Conservation (phyloP, 2,329 filamentous ascomycete species). For the Madurella fahalii region DNA sequence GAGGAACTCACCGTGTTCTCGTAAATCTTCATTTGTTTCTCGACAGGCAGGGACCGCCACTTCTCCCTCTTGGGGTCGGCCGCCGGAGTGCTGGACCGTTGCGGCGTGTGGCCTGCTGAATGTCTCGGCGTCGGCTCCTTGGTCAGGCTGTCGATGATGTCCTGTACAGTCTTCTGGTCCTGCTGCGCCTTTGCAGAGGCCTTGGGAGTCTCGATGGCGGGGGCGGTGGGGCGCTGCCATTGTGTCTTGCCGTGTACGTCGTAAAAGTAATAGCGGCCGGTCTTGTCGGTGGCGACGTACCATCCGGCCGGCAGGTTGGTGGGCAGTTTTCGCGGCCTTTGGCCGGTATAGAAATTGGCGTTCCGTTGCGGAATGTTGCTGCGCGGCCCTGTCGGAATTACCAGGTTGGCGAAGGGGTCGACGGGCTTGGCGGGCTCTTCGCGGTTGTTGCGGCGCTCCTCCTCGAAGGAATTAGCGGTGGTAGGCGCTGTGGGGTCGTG, state of each 20-base stretch:
- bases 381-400: slow-evolving; percentile 56
- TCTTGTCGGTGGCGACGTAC: slow-evolving; percentile 69
- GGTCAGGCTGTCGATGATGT: slow-evolving; percentile 80
- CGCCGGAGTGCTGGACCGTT: slow-evolving; percentile 50
- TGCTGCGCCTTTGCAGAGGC: slow-evolving; percentile 59
- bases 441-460: slow-evolving; percentile 53
- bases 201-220: slow-evolving; percentile 63
- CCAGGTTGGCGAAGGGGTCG: slow-evolving; percentile 44
- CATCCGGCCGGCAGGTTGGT: slow-evolving; percentile 73
- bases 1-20: slow-evolving; percentile 73
- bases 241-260: slow-evolving; percentile 71
- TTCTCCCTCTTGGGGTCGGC: slow-evolving; percentile 63
- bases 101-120: slow-evolving; percentile 60
- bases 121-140: slow-evolving; percentile 58
- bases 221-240: slow-evolving; percentile 72
- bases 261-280: slow-evolving; percentile 81
- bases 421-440: slow-evolving; percentile 41
- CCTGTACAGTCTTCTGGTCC: slow-evolving; percentile 71
- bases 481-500: slow-evolving; percentile 60
- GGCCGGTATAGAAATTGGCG: slow-evolving; percentile 43
- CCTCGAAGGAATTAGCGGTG: slow-evolving; percentile 53
- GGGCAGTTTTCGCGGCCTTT: slow-evolving; percentile 50
- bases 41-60: slow-evolving; percentile 64
- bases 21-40: slow-evolving; percentile 94
- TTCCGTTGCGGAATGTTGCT: slow-evolving; percentile 56